phyloP scores from a whole-genome alignment of 805 yeast genomes.

The Saturnispora serradocipensis region DNA sequence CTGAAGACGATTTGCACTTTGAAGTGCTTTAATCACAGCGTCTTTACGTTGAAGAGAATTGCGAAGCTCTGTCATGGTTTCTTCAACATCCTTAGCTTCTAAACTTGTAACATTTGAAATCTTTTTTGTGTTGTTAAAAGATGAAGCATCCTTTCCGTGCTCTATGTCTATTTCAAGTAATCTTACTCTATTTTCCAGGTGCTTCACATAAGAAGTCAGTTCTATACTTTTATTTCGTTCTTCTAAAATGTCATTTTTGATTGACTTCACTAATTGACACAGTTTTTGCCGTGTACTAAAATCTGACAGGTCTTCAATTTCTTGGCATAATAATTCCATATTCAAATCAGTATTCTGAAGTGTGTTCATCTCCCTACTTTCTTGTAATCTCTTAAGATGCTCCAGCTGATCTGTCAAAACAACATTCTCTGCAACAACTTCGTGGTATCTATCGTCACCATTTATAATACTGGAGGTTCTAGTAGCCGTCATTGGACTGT shows the following conservation, averaged over 20 bases:
- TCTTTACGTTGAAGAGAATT: constrained; percentile 64
- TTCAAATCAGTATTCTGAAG: not conserved
- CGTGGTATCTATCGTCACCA: constrained; percentile 14
- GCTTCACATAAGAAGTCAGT: constrained; percentile 9
- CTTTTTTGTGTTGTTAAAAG: not conserved
- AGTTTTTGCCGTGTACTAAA: not conserved
- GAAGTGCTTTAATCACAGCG: constrained; percentile 61
- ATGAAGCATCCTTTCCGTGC: not conserved
- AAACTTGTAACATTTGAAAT: not conserved
- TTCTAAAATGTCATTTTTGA: constrained; percentile 1
- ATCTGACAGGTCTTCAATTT: constrained; percentile 1
- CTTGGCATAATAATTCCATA: not conserved
- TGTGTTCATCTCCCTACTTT: not conserved
- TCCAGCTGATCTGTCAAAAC: constrained; percentile 59
- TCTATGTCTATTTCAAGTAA: constrained; percentile 11
- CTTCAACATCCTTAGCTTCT: constrained; percentile 38
- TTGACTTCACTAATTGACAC: not conserved
- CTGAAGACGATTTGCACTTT: constrained; percentile 5
- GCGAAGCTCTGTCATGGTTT: constrained; percentile 56
- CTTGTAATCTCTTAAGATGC: constrained; percentile 57
- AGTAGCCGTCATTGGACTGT: not conserved
- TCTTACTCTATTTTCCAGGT: constrained; percentile 10
- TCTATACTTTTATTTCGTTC: constrained; percentile 6
- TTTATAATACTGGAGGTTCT: constrained; percentile 25
- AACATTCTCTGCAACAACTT: constrained; percentile 50